Base-by-base conservation (phyloP, 1,284 basidiomycete species). In the Cutaneotrichosporon dermatis region DNA sequence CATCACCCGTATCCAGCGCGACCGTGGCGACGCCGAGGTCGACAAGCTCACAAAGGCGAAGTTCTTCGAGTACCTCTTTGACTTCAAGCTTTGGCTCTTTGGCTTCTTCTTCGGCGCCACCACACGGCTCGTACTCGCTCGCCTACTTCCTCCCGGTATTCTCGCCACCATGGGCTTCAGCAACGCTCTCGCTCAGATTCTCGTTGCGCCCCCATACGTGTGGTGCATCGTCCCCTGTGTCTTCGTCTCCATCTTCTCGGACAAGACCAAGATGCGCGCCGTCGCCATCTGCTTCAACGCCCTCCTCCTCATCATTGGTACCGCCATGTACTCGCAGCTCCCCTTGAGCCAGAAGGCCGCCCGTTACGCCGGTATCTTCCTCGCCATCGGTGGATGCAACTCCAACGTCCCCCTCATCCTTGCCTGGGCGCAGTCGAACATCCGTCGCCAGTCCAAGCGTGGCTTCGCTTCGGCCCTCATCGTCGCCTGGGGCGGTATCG, bases 51-150 rank as follows among this genome's bases (percentile, higher is more conserved):
- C 78, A n/a, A 58, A 59, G 61, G 39, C 46, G 68, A 67, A 58
- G 15, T 57, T 64, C 48, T 35, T 44, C 15, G 52, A 59, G 54
- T 78, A 81, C 66, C 51, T 72, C 8, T 10, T 13, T 9, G 77
- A 80, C 65, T 61, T 69, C 60, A 79, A 79, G 71, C 64, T 79
- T 4, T 81, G 80, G 80, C 59, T 68, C 6, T 81, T 78, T 53
- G 79, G 73, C 9, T 67, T 80, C 57, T 69, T 77, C 66, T 79
- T 80, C 68, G 67, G 71, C 54, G 59, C 65, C n/a, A 62, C 65
- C 41, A 69, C 67, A 54, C 10, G 64, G 56, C 13, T 61, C 58
- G 4, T 67, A 59, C 51, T 51, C 56, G 8, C 55, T 74, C 56
- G 63, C 69, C n/a, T 76, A 74, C 72, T 72, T 80, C 74, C 67